Base-by-base conservation (phyloP, 352 stramenopile genomes). In the Phytophthora citricola region DNA sequence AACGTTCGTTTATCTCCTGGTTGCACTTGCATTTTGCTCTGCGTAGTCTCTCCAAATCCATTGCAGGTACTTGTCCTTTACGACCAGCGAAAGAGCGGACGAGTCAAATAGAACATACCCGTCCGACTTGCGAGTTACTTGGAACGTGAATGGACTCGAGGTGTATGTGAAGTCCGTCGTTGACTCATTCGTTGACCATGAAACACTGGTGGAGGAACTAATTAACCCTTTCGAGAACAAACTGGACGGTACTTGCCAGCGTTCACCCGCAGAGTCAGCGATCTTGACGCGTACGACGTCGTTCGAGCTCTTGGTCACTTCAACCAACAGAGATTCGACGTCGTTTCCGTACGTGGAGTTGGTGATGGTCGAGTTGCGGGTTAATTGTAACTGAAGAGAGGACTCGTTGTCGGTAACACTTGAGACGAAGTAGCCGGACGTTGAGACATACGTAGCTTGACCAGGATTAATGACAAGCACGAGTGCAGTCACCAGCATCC, bases 221-320 rank as follows among this genome's bases (percentile, higher is more conserved):
- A 20, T 20, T 20, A 20, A 11, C n/a, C 48, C 15, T 68, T 63
- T 24, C 69, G 75, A 52, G 48, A 76, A 84, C 12, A 87, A 48
- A 12, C 45, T 69, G 32, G 17, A 58, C 2, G 78, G 75, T 11
- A 87, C 76, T 40, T 87, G 75, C 78, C 78, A 87, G 8, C 78
- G 78, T 32, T 80, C 71, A 39, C 17, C 66, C 52, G 73, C 81
- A 68, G 83, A 83, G 64, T 85, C 78, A 5, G 65, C 66, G 60
- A 85, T 87, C 60, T 85, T 85, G 53, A 85, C 65, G 7, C 73
- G 78, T 9, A 87, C 64, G n/a, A 48, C 74, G 53, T 85, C 76
- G 22, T 43, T 66, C 34, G 74, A 43, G 12, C 54, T 75, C 59
- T 81, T 76, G 47, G 60, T 67, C 4, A 85, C 70, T 0, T 73